Evolutionary conservation across 1,284 basidiomycete genomes (phyloP).

Genomic region (Exsudoporus floridanus): DNA sequence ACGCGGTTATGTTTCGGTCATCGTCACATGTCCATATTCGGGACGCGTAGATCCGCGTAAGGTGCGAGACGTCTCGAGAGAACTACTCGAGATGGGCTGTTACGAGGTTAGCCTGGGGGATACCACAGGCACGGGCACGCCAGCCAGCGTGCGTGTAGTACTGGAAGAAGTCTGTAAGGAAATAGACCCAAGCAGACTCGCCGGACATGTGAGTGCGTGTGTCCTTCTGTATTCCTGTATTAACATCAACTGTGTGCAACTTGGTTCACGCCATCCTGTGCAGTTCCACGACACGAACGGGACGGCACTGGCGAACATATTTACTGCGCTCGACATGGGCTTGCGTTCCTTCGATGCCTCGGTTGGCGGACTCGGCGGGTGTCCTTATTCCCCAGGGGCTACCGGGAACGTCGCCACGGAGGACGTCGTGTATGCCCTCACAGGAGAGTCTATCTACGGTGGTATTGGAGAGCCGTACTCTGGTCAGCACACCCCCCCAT

Average conservation of each 20-base stretch:
- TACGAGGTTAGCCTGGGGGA: conserved; percentile 93
- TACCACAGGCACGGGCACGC: conserved; percentile 87
- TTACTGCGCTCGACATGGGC: conserved; percentile 62
- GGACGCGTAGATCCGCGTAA: conserved; percentile 69
- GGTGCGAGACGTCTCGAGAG: conserved; percentile 72
- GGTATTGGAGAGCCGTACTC: conserved; percentile 22
- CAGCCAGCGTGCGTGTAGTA: conserved; percentile 63
- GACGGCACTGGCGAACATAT: conserved; percentile 72
- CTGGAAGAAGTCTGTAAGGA: conserved; percentile 68
- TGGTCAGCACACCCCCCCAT: conserved; percentile 13
- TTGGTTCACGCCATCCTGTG: not conserved
- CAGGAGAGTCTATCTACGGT: conserved; percentile 39
- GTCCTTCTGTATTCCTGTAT: not conserved
- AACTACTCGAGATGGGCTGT: conserved; percentile 86
- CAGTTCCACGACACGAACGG: conserved; percentile 94
- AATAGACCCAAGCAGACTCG: conserved; percentile 64
- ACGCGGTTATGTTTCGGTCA: conserved; percentile 85
- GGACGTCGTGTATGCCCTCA: conserved; percentile 84
- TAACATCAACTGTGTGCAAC: not conserved
- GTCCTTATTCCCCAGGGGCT: conserved; percentile 93
- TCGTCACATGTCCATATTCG: conserved; percentile 84
- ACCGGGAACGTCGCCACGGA: conserved; percentile 94
- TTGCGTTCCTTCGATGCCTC: conserved; percentile 73
- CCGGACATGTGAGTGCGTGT: conserved; percentile 61
- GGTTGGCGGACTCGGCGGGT: conserved; percentile 88